These are phyloP conservation scores for Heliocybe sulcata DNA, from an alignment of 1,284 basidiomycete species.

Conservation along the genomic window DNA sequence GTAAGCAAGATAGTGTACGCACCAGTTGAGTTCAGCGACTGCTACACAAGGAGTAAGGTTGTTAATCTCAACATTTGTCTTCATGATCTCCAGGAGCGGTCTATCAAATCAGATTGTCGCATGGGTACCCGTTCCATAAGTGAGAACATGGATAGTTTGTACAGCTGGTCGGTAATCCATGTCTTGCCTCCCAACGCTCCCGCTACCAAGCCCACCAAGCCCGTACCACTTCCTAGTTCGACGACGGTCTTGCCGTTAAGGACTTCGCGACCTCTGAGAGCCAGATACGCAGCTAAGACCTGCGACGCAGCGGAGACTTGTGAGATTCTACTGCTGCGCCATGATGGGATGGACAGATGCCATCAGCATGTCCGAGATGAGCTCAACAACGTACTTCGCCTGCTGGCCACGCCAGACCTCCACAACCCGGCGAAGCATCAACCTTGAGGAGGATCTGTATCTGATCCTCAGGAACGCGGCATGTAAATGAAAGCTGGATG, in stretches of 20 bases:
- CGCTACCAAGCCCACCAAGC: constrained; percentile 82
- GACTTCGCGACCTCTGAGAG: constrained; percentile 40
- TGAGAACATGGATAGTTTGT: constrained; percentile 26
- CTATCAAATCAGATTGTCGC: constrained; percentile 29
- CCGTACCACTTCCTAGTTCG: constrained; percentile 88
- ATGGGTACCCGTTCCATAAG: constrained; percentile 8
- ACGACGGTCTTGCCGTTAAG: constrained; percentile 55
- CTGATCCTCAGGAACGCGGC: constrained; percentile 18
- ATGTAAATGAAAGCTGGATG: constrained; percentile 32
- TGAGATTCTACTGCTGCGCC: constrained; percentile 1
- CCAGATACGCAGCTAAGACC: constrained; percentile 74
- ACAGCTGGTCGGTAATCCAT: constrained; percentile 89
- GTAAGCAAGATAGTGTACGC: constrained; percentile 15
- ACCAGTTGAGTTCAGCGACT: constrained; percentile 79
- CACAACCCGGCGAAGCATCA: constrained; percentile 83
- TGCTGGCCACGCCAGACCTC: constrained; percentile 89
- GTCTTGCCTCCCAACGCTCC: constrained; percentile 59
- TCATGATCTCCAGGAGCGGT: constrained; percentile 71
- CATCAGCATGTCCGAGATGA: neutral
- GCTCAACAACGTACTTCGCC: constrained; percentile 59
- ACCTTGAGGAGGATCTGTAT: constrained; percentile 48
- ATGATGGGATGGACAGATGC: neutral
- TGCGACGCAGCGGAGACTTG: constrained; percentile 21
- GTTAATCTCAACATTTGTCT: constrained; percentile 62
- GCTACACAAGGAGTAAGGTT: constrained; percentile 39